A percentile compares a stretch with the other conserved stretches of the same genome.
These are phyloP conservation scores for Carex kokanica DNA, from an alignment of 176 grass and related monocot species.

Conservation along the genomic window DNA sequence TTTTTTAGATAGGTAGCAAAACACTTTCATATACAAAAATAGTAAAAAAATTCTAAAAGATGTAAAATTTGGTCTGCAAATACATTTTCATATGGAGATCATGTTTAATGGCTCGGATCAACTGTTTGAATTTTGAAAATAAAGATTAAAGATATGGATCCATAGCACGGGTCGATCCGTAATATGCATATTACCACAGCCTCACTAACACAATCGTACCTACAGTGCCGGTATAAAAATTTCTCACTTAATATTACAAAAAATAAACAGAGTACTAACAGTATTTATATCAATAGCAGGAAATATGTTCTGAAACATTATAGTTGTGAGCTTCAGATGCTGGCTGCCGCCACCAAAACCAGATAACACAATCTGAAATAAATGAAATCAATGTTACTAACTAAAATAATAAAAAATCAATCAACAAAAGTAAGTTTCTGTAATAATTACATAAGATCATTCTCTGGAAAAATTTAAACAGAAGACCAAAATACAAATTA, in stretches of 20 bases:
- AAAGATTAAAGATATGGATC: no score
- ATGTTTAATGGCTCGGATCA: no score
- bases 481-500: not conserved
- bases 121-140: no score
- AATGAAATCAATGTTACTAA: not conserved
- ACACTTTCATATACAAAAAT: no score
- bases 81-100: no score
- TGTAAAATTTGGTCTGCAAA: no score
- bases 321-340: conserved; percentile 49
- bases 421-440: not conserved
- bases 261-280: conserved; percentile 28
- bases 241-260: not conserved
- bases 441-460: not conserved
- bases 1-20: no score
- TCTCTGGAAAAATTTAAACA: not conserved
- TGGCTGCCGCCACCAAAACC: conserved; percentile 43
- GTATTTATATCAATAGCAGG: conserved; percentile 56
- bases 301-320: conserved; percentile 63
- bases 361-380: conserved; percentile 46
- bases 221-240: not conserved
- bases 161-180: no score
- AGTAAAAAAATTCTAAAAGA: no score
- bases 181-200: no score
- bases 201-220: not conserved
- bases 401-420: not conserved